Evolutionary conservation across 1,284 basidiomycete genomes (phyloP).

Genomic region (Ganoderma resinaceum): DNA sequence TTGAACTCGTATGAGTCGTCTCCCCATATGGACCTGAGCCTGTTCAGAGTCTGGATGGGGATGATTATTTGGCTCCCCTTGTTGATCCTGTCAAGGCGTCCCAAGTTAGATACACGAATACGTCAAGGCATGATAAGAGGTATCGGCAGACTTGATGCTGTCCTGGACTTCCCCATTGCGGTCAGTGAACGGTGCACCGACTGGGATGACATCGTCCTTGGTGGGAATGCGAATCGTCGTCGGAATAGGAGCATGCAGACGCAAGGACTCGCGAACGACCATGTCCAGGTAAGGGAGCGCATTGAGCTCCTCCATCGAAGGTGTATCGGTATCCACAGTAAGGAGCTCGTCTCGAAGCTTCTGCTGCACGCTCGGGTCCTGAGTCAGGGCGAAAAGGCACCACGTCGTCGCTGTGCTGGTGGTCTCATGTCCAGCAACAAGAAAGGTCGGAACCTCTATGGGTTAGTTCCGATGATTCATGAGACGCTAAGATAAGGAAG

Average conservation of each 20-base stretch:
- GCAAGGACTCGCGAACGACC: slow-evolving; percentile 74
- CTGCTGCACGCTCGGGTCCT: slow-evolving; percentile 60
- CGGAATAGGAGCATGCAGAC: slow-evolving; percentile 70
- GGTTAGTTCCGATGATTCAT: neutral
- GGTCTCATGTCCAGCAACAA: slow-evolving; percentile 82
- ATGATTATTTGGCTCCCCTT: slow-evolving; percentile 57
- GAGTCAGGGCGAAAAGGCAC: slow-evolving; percentile 70
- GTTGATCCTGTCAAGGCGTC: slow-evolving; percentile 36
- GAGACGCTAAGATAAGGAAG: neutral
- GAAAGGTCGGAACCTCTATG: slow-evolving; percentile 43
- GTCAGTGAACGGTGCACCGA: slow-evolving; percentile 41
- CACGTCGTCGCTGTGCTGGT: slow-evolving; percentile 52
- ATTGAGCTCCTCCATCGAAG: slow-evolving; percentile 66
- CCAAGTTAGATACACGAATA: neutral
- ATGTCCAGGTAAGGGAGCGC: slow-evolving; percentile 66
- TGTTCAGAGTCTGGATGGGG: slow-evolving; percentile 57
- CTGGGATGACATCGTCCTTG: slow-evolving; percentile 55
- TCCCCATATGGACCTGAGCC: slow-evolving; percentile 58
- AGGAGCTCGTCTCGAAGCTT: slow-evolving; percentile 76
- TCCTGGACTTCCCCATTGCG: slow-evolving; percentile 37
- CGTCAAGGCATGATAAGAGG: neutral
- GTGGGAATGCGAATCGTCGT: slow-evolving; percentile 55
- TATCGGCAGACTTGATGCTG: slow-evolving; percentile 34
- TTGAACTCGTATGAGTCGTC: slow-evolving; percentile 60
- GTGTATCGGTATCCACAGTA: slow-evolving; percentile 41